Evolutionary conservation across 495 filamentous ascomycete genomes (phyloP).

Genomic region (Podospora australis): DNA sequence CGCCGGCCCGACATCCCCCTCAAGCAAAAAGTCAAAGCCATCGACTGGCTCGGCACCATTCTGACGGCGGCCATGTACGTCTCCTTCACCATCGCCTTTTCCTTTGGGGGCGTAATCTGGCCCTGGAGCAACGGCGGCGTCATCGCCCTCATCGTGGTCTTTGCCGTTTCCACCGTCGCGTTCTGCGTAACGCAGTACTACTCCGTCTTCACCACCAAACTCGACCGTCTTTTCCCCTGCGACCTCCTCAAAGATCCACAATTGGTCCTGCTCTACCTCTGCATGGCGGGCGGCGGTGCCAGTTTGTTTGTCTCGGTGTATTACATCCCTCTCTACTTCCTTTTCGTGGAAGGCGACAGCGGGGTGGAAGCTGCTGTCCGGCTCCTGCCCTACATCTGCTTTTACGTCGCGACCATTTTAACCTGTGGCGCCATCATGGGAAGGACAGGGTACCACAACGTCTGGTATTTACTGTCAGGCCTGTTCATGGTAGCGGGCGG

Average conservation of each 20-base stretch:
- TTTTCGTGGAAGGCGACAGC: slow-evolving; percentile 46
- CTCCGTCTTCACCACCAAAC: slow-evolving; percentile 38
- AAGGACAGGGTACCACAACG: slow-evolving; percentile 47
- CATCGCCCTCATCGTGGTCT: slow-evolving; percentile 47
- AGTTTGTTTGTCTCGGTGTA: slow-evolving; percentile 37
- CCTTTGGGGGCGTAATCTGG: slow-evolving; percentile 49
- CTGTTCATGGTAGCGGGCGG: slow-evolving; percentile 43
- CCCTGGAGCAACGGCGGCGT: slow-evolving; percentile 45
- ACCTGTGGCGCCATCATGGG: slow-evolving; percentile 46
- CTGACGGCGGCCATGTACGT: slow-evolving; percentile 35
- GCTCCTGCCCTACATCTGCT: slow-evolving; percentile 51
- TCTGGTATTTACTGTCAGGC: slow-evolving; percentile 50
- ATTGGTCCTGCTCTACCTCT: slow-evolving; percentile 38
- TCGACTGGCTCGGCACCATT: slow-evolving; percentile 39
- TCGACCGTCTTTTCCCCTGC: slow-evolving; percentile 46
- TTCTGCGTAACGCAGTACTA: slow-evolving; percentile 47
- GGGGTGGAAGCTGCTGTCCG: slow-evolving; percentile 47
- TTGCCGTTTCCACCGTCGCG: slow-evolving; percentile 41
- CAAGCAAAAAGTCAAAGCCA: slow-evolving; percentile 25
- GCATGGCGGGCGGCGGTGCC: slow-evolving; percentile 29
- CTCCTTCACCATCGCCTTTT: slow-evolving; percentile 44
- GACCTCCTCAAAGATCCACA: slow-evolving; percentile 40
- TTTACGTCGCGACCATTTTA: slow-evolving; percentile 41
- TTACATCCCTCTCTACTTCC: slow-evolving; percentile 53
- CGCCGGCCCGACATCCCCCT: slow-evolving; percentile 24